Evolutionary conservation across 148 eudicot genomes (phyloP), one percentile per base, ranked within the genome.

Genomic region (Polygonum maritimum): DNA sequence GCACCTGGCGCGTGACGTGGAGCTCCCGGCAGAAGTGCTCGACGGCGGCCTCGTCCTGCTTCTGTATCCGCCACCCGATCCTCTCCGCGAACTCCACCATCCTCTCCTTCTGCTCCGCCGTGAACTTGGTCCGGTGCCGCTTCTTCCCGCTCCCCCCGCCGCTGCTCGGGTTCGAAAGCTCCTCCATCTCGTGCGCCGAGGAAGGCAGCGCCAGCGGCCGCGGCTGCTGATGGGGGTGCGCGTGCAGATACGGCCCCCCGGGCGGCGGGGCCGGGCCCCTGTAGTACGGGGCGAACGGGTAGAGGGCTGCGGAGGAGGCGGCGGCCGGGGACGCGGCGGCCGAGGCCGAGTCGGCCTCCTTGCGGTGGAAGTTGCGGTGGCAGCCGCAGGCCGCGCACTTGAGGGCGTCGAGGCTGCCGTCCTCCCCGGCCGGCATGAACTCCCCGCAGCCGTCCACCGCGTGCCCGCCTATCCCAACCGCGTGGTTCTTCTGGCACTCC

Each of bases 11-110:
- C 52, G 57, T 77, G 3, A 81, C 60, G 7, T 38, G 51, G 9
- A 73, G 22, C 69, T 81, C 83, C 2, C 40, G 48, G 67, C 83
- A 81, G 31, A 81, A 81, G 33, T 74, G 77, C 48, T 65, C 44
- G 74, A 77, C 65, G 21, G 44, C 77, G 10, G 58, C 76, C 18
- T 81, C 83, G 12, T 81, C 83, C 44, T 77, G 76, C 60, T 74
- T 81, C 77, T 74, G 80, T 4, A 78, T 77, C 41, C 77, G 76
- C 83, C 83, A 81, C 31, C 80, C 80, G 3, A 69, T 9, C 38
- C 65, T 81, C 67, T 77, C 83, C 16, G 83, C 83, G 14, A 81
- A 81, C 60, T 52, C 80, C 74, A 74, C 57, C 83, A 81, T 81
- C 31, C 62, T 74, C 12, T 81, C 83, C 36, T 81, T 81, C 60